phyloP scores from a whole-genome alignment of 768 basidiomycete species.

The Porphyrellus cyaneotinctus region DNA sequence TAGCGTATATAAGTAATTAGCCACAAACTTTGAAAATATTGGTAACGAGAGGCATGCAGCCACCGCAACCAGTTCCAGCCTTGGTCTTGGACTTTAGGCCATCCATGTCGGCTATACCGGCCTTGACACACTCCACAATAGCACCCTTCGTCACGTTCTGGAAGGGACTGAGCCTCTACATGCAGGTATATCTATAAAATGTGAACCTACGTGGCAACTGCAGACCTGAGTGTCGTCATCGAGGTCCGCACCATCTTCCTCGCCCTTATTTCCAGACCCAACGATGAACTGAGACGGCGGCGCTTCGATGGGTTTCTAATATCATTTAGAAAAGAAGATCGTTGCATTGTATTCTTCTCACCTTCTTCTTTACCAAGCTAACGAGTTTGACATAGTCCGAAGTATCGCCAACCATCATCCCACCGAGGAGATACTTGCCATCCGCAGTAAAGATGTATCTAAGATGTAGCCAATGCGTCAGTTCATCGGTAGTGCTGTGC shows the following conservation, averaged over 20 bases:
- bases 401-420: slow-evolving; percentile 78
- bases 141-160: slow-evolving; percentile 63
- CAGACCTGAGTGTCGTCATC: slow-evolving; percentile 73
- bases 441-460: slow-evolving; percentile 67
- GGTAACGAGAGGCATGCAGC: slow-evolving; percentile 57
- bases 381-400: slow-evolving; percentile 66
- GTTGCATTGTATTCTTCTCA: background rate
- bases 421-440: slow-evolving; percentile 68
- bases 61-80: slow-evolving; percentile 69
- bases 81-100: slow-evolving; percentile 66
- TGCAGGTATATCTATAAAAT: background rate
- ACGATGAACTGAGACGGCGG: slow-evolving; percentile 66
- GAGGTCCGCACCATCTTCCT: slow-evolving; percentile 59
- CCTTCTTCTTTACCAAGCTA: slow-evolving; percentile 68
- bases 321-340: background rate
- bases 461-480: background rate
- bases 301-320: slow-evolving; percentile 59
- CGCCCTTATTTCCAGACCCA: slow-evolving; percentile 46
- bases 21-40: slow-evolving; percentile 36
- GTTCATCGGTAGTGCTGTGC: background rate
- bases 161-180: background rate
- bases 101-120: slow-evolving; percentile 45
- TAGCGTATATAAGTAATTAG: background rate
- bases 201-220: slow-evolving; percentile 51
- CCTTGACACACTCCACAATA: slow-evolving; percentile 47